These are phyloP conservation scores for Yamadazyma trypodendri DNA, from an alignment of 1,139 yeast species.

Conservation along the genomic window DNA sequence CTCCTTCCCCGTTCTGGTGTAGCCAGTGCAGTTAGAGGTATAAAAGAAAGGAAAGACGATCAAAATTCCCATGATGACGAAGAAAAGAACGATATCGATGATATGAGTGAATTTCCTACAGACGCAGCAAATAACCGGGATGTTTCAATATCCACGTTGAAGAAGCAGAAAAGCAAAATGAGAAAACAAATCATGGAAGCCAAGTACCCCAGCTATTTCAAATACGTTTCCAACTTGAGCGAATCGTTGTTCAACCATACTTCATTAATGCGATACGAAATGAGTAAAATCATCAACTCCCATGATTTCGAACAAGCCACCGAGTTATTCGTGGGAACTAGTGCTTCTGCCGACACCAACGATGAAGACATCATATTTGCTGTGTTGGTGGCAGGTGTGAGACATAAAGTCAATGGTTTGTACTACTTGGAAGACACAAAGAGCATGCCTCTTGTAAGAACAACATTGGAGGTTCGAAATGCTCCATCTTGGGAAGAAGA, in stretches of 20 bases:
- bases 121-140: slow-evolving; percentile 15
- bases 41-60: slow-evolving; percentile 25
- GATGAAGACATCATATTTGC: slow-evolving; percentile 44
- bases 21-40: slow-evolving; percentile 47
- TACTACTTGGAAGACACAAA: background rate
- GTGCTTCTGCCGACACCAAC: slow-evolving; percentile 19
- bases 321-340: slow-evolving; percentile 17
- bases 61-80: slow-evolving; percentile 10
- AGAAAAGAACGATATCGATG: slow-evolving; percentile 43
- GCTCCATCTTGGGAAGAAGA: slow-evolving; percentile 42
- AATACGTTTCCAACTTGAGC: slow-evolving; percentile 34
- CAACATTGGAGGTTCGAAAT: slow-evolving; percentile 42
- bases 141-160: slow-evolving; percentile 34
- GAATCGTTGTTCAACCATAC: slow-evolving; percentile 39
- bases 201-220: slow-evolving; percentile 40
- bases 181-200: slow-evolving; percentile 32
- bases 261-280: slow-evolving; percentile 31
- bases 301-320: slow-evolving; percentile 14
- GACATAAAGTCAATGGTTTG: slow-evolving; percentile 18
- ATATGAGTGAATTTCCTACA: slow-evolving; percentile 34
- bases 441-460: slow-evolving; percentile 6
- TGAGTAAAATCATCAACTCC: slow-evolving; percentile 20
- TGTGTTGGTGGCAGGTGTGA: slow-evolving; percentile 31
- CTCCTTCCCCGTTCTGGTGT: slow-evolving; percentile 48
- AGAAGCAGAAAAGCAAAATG: slow-evolving; percentile 33